Conservation (phyloP, 257 asterid genomes). For the Petunia axillaris region DNA sequence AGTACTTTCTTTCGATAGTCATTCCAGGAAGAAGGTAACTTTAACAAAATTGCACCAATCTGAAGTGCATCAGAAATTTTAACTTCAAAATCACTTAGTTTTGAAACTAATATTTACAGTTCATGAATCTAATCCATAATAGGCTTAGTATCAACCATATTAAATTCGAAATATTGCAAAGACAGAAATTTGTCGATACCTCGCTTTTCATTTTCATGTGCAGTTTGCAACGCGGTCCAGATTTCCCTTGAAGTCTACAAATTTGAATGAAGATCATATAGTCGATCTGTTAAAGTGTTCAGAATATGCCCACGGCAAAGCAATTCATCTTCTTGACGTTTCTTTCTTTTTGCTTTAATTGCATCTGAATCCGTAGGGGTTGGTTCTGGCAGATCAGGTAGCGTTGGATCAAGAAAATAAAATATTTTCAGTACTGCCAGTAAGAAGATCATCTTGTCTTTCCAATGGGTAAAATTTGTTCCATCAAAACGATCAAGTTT, state of each 20-base stretch:
- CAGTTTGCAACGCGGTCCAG: not conserved
- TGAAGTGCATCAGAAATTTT: no score
- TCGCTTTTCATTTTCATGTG: not conserved
- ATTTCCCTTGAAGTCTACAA: not conserved
- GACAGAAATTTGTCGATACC: not conserved
- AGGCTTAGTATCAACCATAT: not conserved
- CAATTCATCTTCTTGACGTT: not conserved
- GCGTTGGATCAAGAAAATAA: not conserved
- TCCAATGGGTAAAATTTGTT: not conserved
- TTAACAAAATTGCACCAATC: no score
- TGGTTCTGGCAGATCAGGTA: not conserved
- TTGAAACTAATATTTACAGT: not conserved
- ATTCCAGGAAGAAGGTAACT: no score
- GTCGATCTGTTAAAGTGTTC: not conserved
- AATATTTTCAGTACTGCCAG: not conserved
- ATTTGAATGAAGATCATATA: not conserved
- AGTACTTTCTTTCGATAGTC: no score
- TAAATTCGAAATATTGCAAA: not conserved
- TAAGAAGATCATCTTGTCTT: not conserved
- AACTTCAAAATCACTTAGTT: not conserved
- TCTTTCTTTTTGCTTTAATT: not conserved
- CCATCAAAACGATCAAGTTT: not conserved
- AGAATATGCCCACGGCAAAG: not conserved
- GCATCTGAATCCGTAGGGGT: not conserved
- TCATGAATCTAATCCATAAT: slow-evolving; percentile 4